Conservation (phyloP, 2,329 filamentous ascomycete genomes). For the Colletotrichum filicis region DNA sequence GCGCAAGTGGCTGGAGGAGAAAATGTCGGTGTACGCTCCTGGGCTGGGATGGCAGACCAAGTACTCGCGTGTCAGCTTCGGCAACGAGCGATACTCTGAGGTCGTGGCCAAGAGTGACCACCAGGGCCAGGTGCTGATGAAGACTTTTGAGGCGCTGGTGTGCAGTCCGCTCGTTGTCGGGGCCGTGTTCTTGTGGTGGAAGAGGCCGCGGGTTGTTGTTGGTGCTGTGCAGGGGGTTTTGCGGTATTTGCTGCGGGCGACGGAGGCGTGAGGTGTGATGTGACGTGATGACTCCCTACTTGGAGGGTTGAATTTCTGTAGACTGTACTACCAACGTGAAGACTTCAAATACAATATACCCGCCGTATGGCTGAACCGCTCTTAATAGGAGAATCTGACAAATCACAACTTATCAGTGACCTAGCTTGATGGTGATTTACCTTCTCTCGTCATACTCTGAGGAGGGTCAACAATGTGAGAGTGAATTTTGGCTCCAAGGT, state of each 20-base stretch:
- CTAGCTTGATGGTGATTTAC: too few relatives aligned
- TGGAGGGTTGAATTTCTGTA: neutral
- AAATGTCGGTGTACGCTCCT: conserved; percentile 80
- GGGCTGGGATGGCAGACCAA: conserved; percentile 89
- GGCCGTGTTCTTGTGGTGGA: conserved; percentile 35
- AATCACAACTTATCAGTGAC: neutral
- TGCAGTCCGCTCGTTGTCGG: conserved; percentile 31
- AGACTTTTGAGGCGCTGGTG: conserved; percentile 26
- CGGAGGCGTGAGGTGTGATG: neutral
- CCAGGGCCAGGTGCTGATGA: conserved; percentile 72
- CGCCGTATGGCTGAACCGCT: neutral
- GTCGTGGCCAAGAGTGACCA: conserved; percentile 76
- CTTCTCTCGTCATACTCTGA: neutral
- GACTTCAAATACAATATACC: neutral
- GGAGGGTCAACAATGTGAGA: too few relatives aligned
- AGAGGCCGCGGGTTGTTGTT: conserved; percentile 29
- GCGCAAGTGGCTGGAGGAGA: conserved; percentile 89
- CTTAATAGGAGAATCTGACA: neutral
- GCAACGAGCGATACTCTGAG: conserved; percentile 90
- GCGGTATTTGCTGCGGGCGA: neutral
- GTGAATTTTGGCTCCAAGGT: neutral
- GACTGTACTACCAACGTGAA: neutral
- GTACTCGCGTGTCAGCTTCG: conserved; percentile 92
- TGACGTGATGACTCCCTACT: neutral
- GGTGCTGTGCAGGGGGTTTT: conserved; percentile 10